Evolutionary conservation across 345 rosid species (phyloP), one percentile per base, ranked within the genome.

Genomic region (Populus deltoides): DNA sequence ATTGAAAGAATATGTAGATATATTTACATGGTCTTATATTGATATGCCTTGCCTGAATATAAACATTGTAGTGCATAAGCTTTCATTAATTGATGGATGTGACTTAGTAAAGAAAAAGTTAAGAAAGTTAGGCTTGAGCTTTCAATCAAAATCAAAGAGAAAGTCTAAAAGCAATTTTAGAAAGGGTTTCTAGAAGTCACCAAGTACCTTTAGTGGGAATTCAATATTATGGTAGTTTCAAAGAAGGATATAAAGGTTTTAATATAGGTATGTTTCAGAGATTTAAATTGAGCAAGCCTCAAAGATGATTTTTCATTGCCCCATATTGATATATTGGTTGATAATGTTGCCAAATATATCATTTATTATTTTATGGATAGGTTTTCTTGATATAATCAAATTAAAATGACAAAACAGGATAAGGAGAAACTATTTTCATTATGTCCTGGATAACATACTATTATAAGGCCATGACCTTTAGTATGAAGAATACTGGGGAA

Each of bases 241-340:
- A 62, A 8, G 0, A 62, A 24, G 5, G 17, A 62, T 10, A 13
- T 13, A 2, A 62, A 25, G 27, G 35, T 25, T 3, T 7, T 3
- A 1, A n/a, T 3, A 17, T 3, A 27, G 7, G 6, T 25, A 0
- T 0, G 25, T 15, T 25, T 10, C 2, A 27, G 2, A 0, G 6
- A 62, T 1, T 24, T 62, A 12, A 62, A 62, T 12, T 8, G 0
- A 15, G 25, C 15, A 61, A 61, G 16, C 66, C 31, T 1, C 1
- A 61, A 20, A 5, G 18, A 62, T 12, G 6, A 27, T 1, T 62
- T 62, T 8, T 2, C 13, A 0, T 3, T 62, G 3, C 18, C 18
- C 0, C 16, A 62, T 0, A 62, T 62, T 11, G 18, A 25, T 15
- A 25, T 25, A 1, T 17, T 62, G 11, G 1, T 62, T 4, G 0